Evolutionary conservation across 2,329 filamentous ascomycete species (phyloP).

Genomic region (Beauveria sp.): DNA sequence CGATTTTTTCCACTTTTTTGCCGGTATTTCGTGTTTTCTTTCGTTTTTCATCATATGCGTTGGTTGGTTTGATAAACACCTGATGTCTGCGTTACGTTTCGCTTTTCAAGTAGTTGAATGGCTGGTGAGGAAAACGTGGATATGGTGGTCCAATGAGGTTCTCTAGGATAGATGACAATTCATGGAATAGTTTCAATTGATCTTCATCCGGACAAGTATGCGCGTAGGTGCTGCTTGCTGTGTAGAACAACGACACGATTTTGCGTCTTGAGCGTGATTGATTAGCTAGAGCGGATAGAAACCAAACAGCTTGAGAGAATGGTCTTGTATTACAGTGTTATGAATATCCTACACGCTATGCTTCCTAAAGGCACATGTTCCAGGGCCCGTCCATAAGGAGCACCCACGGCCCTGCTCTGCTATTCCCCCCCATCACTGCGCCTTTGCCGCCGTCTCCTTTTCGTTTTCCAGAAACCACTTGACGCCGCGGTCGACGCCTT

Average conservation of each 20-base stretch:
- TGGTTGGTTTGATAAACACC: not conserved
- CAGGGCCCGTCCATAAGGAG: not conserved
- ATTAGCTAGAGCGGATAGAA: not conserved
- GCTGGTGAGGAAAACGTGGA: too few relatives aligned
- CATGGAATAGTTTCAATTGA: too few relatives aligned
- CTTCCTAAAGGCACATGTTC: not conserved
- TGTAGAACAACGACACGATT: not conserved
- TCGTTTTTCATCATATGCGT: not conserved
- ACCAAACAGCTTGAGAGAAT: too few relatives aligned
- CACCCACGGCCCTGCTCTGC: not conserved
- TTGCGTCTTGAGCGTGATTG: not conserved
- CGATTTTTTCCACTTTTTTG: not conserved
- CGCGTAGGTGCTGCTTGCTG: too few relatives aligned
- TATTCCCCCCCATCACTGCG: not conserved
- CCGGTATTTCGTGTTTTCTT: not conserved
- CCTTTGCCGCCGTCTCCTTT: conserved; percentile 18
- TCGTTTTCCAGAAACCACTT: conserved; percentile 48
- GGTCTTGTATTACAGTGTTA: not conserved
- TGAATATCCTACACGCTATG: not conserved
- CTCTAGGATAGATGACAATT: too few relatives aligned
- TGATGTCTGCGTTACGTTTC: not conserved
- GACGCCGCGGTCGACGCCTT: conserved; percentile 51
- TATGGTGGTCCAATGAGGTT: too few relatives aligned
- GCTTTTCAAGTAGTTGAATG: not conserved
- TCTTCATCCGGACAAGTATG: too few relatives aligned